Evolutionary conservation across 331 rosid genomes (phyloP), one percentile per base, ranked within the genome.

Genomic region (Telfairia occidentalis): DNA sequence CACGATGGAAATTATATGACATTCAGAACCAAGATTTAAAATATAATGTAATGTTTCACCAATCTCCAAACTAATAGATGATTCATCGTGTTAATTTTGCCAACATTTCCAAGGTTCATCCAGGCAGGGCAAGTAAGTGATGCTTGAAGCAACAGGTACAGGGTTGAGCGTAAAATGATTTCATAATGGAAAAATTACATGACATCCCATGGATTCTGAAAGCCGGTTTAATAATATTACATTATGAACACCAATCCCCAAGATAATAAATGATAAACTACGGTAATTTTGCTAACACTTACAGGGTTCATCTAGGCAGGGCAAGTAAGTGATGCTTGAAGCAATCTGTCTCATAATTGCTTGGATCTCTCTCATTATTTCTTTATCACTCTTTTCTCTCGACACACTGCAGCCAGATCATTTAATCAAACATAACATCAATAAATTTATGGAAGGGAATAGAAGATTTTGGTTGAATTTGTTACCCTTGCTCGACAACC

Each of bases 301-400:
- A 94, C 98, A 90, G 45, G 96, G 78, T 78, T 91, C 98, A 50
- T 95, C 98, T 24, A 95, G 86, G 87, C 98, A 95, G 38, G 98
- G 98, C 89, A 95, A 81, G 80, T 95, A 95, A 78, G 98, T 95
- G 76, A 95, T 95, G 84, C 98, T 91, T 0, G 98, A 95, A 71
- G 99, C 99, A 85, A 95, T 92, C 89, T 95, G 99, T 55, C 99
- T 74, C 99, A 95, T 95, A 70, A 95, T 92, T n/a, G 99, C 99
- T 81, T 95, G 99, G 57, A 95, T 95, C 87, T 95, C 99, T 80
- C 99, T 92, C 99, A 95, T 95, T 59, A 95, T 95, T 87, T 92
- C 97, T 79, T 92, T 95, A 79, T 95, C 99, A 80, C 99, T 95
- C 86, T 92, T 95, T 78, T 95, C 97, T 87, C 92, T 92, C 10